Percentiles rank a stretch among this genome's conserved stretches.
phyloP scores from a whole-genome alignment of 306 rosid genomes.

The Datisca glomerata region DNA sequence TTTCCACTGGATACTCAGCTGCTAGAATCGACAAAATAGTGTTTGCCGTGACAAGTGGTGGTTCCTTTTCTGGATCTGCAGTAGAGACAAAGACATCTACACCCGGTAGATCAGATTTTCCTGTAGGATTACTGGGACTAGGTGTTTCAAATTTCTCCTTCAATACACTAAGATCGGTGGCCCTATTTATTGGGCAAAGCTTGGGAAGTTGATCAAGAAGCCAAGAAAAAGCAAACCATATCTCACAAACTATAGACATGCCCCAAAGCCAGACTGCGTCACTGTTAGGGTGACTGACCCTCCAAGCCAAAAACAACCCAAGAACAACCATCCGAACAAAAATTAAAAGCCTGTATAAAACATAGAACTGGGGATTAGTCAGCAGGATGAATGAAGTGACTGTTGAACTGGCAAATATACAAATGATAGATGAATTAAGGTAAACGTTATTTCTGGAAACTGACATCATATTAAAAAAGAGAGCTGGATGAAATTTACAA shows the following conservation, averaged over 20 bases:
- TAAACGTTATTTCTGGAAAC: too few relatives aligned
- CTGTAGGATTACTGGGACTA: conserved; percentile 57
- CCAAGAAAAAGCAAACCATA: conserved; percentile 99
- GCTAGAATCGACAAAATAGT: conserved; percentile 87
- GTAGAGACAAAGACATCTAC: conserved; percentile 87
- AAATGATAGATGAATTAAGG: too few relatives aligned
- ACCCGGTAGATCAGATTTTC: conserved; percentile 97
- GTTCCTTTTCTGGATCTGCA: conserved; percentile 98
- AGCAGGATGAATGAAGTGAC: too few relatives aligned
- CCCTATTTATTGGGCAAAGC: conserved; percentile 72
- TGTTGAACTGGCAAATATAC: too few relatives aligned
- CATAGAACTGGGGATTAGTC: not conserved
- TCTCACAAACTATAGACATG: conserved; percentile 87
- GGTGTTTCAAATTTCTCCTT: conserved; percentile 80
- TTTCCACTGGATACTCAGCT: conserved; percentile 90
- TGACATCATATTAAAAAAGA: too few relatives aligned
- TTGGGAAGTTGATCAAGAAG: conserved; percentile 91
- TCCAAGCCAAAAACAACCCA: conserved; percentile 70
- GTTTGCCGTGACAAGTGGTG: conserved; percentile 93
- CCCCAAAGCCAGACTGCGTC: conserved; percentile 97
- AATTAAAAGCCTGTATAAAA: conserved; percentile 61
- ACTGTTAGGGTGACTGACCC: conserved; percentile 47
- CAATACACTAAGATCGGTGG: conserved; percentile 80
- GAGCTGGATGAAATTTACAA: conserved; percentile 5
- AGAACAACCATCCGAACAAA: conserved; percentile 53